Evolutionary conservation across 768 basidiomycete genomes (phyloP).

Genomic region (Phaeolepiota aurea): DNA sequence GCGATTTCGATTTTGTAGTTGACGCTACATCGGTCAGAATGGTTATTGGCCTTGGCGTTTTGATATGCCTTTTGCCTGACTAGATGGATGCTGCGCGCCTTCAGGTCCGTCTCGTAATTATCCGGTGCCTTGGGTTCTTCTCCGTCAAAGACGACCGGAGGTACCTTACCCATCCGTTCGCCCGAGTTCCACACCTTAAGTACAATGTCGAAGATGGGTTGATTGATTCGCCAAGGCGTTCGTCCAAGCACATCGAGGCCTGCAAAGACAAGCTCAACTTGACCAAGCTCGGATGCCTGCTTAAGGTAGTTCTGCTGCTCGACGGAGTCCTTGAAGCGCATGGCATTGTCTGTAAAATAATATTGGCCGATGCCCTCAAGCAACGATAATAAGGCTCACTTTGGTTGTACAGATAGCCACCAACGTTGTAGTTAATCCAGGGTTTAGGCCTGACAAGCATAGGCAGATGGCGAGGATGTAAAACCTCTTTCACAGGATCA

Average conservation of each 20-base stretch:
- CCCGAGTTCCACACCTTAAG: conserved; percentile 84
- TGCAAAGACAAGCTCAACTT: conserved; percentile 79
- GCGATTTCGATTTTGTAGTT: conserved; percentile 98
- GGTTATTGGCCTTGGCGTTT: conserved; percentile 67
- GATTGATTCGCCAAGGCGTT: conserved; percentile 89
- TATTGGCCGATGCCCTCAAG: too few relatives aligned
- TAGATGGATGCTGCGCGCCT: conserved; percentile 44
- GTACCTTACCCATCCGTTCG: conserved; percentile 74
- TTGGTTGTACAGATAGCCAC: conserved; percentile 77
- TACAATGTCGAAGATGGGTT: conserved; percentile 65
- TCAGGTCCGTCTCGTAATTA: conserved; percentile 38
- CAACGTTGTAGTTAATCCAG: conserved; percentile 70
- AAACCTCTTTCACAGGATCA: conserved; percentile 57
- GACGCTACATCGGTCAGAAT: conserved; percentile 85
- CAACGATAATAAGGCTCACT: conserved; percentile 44
- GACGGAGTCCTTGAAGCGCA: conserved; percentile 88
- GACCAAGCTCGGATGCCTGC: conserved; percentile 63
- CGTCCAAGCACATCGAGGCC: conserved; percentile 85
- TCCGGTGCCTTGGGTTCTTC: conserved; percentile 54
- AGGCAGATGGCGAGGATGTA: conserved; percentile 91
- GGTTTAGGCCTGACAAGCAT: conserved; percentile 91
- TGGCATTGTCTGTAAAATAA: conserved; percentile 61
- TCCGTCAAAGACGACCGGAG: conserved; percentile 58
- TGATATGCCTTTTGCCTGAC: conserved; percentile 45
- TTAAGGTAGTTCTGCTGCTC: conserved; percentile 79